phyloP scores from a whole-genome alignment of 805 yeast species.

The Wickerhamomyces chaumierensis region DNA sequence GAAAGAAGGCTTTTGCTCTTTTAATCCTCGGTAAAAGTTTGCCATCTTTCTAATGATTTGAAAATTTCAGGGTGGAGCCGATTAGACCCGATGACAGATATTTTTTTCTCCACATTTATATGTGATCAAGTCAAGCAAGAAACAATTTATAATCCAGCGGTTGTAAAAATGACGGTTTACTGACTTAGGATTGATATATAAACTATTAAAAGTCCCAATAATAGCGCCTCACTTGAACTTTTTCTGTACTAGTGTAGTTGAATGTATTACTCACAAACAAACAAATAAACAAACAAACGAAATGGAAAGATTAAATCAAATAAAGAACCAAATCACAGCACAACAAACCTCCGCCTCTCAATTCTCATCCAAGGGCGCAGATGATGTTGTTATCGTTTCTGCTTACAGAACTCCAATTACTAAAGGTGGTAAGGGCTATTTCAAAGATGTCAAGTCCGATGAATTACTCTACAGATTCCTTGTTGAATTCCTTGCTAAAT shows the following conservation, averaged over 20 bases:
- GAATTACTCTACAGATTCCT: slow-evolving; percentile 62
- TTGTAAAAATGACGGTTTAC: too few relatives aligned
- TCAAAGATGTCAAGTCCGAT: slow-evolving; percentile 75
- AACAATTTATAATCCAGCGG: too few relatives aligned
- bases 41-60: too few relatives aligned
- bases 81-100: not conserved
- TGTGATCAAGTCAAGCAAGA: not conserved
- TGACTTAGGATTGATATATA: too few relatives aligned
- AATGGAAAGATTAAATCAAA: not conserved
- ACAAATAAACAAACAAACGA: too few relatives aligned
- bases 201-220: too few relatives aligned
- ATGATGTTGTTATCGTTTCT: slow-evolving; percentile 83
- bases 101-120: not conserved
- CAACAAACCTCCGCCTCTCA: slow-evolving; percentile 2
- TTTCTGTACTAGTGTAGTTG: too few relatives aligned
- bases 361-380: slow-evolving; percentile 18
- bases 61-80: too few relatives aligned
- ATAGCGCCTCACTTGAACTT: too few relatives aligned
- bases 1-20: too few relatives aligned
- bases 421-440: slow-evolving; percentile 77
- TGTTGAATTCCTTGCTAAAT: slow-evolving; percentile 44
- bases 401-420: slow-evolving; percentile 89
- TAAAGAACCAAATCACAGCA: not conserved
- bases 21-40: too few relatives aligned
- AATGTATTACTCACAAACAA: not conserved